Percentiles rank a stretch among this genome's conserved stretches.
Conservation (phyloP, 2,329 filamentous ascomycete species). For the Aspergillus nomiae region DNA sequence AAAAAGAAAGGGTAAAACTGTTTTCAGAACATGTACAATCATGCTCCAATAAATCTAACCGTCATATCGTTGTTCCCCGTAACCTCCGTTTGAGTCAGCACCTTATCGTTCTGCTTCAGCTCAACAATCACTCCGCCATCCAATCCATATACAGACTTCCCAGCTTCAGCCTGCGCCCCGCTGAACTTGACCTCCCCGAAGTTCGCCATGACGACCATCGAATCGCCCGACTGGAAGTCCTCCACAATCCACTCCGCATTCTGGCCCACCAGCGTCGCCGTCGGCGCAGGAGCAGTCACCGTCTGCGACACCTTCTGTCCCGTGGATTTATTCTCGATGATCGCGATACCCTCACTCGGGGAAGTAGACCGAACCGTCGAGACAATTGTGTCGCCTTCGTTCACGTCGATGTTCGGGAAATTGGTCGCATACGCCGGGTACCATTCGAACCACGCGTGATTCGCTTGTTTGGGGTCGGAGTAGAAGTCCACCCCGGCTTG, state of each 20-base stretch:
- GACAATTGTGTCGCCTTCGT: slow-evolving; percentile 50
- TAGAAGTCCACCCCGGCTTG: slow-evolving; percentile 62
- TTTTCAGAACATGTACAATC: neutral
- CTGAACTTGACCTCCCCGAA: slow-evolving; percentile 49
- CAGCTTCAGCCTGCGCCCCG: slow-evolving; percentile 31
- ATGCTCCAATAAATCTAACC: slow-evolving; percentile 24
- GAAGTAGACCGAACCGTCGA: slow-evolving; percentile 41
- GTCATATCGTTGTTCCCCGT: slow-evolving; percentile 28
- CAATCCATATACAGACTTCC: slow-evolving; percentile 29
- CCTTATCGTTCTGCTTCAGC: slow-evolving; percentile 46
- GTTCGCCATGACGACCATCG: slow-evolving; percentile 49
- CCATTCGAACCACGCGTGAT: slow-evolving; percentile 65
- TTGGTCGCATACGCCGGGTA: slow-evolving; percentile 59
- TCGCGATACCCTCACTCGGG: slow-evolving; percentile 48
- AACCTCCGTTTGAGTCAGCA: slow-evolving; percentile 33
- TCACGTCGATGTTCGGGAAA: slow-evolving; percentile 50
- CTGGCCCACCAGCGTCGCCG: slow-evolving; percentile 52
- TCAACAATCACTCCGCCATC: slow-evolving; percentile 48
- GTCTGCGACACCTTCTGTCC: slow-evolving; percentile 56
- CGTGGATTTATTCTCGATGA: slow-evolving; percentile 55
- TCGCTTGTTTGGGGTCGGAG: slow-evolving; percentile 46
- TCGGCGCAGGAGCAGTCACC: slow-evolving; percentile 47
- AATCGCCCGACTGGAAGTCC: slow-evolving; percentile 47
- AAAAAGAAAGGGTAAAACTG: neutral
- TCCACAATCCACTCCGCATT: slow-evolving; percentile 68